Evolutionary conservation across 2,329 filamentous ascomycete genomes (phyloP).

Genomic region (Apiospora pterosperma): DNA sequence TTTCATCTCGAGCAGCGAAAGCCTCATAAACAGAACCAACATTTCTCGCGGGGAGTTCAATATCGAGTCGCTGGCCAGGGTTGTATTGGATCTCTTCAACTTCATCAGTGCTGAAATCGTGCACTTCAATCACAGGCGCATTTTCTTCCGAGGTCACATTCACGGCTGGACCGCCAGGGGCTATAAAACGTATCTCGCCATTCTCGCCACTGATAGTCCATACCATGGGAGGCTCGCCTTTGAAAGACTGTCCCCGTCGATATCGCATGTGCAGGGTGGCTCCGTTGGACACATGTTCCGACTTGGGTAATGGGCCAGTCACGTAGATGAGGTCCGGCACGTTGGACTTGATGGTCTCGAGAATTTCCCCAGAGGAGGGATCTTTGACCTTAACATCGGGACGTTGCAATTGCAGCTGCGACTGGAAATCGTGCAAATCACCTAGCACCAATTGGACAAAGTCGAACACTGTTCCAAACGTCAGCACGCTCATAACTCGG

Average conservation of each 20-base stretch:
- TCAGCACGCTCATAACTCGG: constrained; percentile 8
- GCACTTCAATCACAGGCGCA: constrained; percentile 43
- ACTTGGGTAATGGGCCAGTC: constrained; percentile 28
- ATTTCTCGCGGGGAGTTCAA: constrained; percentile 41
- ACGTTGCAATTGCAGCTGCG: constrained; percentile 40
- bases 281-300: constrained; percentile 16
- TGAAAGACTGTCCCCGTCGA: constrained; percentile 44
- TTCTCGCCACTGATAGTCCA: constrained; percentile 50
- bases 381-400: constrained; percentile 36
- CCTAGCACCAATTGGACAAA: constrained; percentile 40
- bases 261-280: constrained; percentile 39
- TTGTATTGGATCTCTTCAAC: constrained; percentile 39
- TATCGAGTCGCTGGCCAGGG: constrained; percentile 40
- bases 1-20: constrained; percentile 31
- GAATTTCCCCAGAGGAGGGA: constrained; percentile 23
- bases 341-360: constrained; percentile 27
- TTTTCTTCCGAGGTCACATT: constrained; percentile 28
- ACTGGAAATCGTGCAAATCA: constrained; percentile 32
- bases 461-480: constrained; percentile 31
- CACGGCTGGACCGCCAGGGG: constrained; percentile 12
- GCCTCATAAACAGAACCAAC: constrained; percentile 54
- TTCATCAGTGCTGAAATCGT: constrained; percentile 42
- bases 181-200: constrained; percentile 41
- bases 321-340: constrained; percentile 12
- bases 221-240: constrained; percentile 36